Percentiles rank a stretch among this genome's conserved stretches.
phyloP scores from a whole-genome alignment of 1,284 basidiomycete species.

The Cutaneotrichosporon sp. region DNA sequence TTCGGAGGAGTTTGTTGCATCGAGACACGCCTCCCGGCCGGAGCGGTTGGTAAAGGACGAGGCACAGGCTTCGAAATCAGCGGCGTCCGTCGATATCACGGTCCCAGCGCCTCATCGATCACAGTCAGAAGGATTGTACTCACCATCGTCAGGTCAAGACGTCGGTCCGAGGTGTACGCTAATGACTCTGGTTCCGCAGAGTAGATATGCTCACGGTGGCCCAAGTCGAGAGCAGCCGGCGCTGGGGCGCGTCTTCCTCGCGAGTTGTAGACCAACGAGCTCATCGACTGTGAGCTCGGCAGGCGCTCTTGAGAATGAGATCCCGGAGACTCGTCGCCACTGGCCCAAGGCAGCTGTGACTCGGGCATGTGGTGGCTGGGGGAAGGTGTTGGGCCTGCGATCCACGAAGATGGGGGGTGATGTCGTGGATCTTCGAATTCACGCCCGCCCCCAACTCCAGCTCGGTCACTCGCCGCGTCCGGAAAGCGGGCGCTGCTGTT shows the following conservation, averaged over 20 bases:
- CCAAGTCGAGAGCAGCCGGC: slow-evolving; percentile 17
- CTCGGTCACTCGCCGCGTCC: slow-evolving; percentile 7
- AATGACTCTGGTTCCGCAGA: slow-evolving; percentile 4
- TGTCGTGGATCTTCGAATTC: slow-evolving; percentile 5
- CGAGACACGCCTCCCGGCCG: background rate
- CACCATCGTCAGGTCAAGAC: slow-evolving; percentile 17
- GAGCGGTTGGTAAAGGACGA: slow-evolving; percentile 8
- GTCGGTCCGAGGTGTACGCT: slow-evolving; percentile 5
- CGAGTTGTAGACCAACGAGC: slow-evolving; percentile 26
- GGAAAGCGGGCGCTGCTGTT: slow-evolving; percentile 10
- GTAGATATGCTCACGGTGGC: slow-evolving; percentile 1
- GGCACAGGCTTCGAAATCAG: slow-evolving; percentile 13
- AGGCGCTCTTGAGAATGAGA: slow-evolving; percentile 19
- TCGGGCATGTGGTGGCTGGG: background rate
- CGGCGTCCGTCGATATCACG: background rate
- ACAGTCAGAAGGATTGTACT: background rate
- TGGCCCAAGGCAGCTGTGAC: slow-evolving; percentile 4
- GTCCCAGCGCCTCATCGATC: background rate
- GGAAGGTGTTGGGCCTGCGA: background rate
- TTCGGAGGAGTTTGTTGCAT: background rate
- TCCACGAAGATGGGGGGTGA: slow-evolving; percentile 8
- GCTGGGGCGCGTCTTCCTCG: slow-evolving; percentile 16
- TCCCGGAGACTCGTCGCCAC: background rate
- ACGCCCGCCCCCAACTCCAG: background rate
- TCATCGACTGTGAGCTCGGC: slow-evolving; percentile 26